These are phyloP conservation scores for Fusarium sacchari DNA, from an alignment of 2,329 filamentous ascomycete genomes.

Conservation along the genomic window DNA sequence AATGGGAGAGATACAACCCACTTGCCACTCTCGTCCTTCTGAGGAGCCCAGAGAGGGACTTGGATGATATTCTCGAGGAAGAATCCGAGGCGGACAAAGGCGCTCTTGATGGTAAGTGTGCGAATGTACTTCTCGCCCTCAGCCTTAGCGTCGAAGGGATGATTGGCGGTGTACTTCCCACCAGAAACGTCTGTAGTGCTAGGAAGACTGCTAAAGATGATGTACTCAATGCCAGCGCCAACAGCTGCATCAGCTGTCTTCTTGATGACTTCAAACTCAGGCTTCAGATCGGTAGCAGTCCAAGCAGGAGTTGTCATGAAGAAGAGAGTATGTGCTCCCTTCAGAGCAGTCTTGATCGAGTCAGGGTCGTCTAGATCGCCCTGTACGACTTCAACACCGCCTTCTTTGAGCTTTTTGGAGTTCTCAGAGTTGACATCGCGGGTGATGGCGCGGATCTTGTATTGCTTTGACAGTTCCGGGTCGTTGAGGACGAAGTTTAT, in stretches of 20 bases:
- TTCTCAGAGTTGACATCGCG: conserved; percentile 53
- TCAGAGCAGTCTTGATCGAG: conserved; percentile 54
- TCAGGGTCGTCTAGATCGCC: conserved; percentile 53
- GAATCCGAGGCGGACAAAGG: conserved; percentile 54
- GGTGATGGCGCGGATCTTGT: conserved; percentile 60
- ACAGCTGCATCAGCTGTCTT: conserved; percentile 53
- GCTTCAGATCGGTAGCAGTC: conserved; percentile 46
- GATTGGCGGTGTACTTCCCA: conserved; percentile 47
- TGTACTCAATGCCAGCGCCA: conserved; percentile 49
- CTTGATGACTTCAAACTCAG: conserved; percentile 53
- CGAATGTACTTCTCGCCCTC: conserved; percentile 63
- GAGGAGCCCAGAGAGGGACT: conserved; percentile 42
- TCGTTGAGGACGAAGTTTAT: conserved; percentile 57
- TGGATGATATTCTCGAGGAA: conserved; percentile 55
- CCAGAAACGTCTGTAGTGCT: conserved; percentile 48
- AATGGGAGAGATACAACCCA: conserved; percentile 38
- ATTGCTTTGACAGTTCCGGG: conserved; percentile 55
- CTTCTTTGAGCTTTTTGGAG: conserved; percentile 45
- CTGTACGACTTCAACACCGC: conserved; percentile 48
- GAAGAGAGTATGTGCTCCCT: conserved; percentile 60
- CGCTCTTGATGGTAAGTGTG: conserved; percentile 54
- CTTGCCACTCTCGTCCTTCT: conserved; percentile 44
- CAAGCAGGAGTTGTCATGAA: conserved; percentile 56
- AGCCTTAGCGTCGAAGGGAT: conserved; percentile 64
- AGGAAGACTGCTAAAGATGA: conserved; percentile 54